Base-by-base conservation (phyloP, 1,284 basidiomycete genomes). In the Pulveroboletus sp. region DNA sequence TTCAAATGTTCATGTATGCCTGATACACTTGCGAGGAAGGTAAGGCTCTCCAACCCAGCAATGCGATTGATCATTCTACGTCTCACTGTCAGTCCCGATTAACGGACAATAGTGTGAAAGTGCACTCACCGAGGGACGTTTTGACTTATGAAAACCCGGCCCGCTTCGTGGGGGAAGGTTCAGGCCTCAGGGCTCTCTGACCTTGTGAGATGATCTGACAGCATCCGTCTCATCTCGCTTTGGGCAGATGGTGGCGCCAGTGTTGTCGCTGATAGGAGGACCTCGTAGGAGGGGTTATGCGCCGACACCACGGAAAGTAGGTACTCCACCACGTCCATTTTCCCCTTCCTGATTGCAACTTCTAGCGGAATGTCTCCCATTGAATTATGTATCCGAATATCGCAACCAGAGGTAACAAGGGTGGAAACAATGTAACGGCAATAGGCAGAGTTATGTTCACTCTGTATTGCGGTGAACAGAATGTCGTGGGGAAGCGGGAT, bases 341-440 rank as follows among this genome's bases (percentile, higher is more conserved):
- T 17, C 15, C 33, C 35, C n/a, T 28, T n/a, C 11, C 15, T 14
- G 36, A 56, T 40, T 15, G 53, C 54, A 17, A 25, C 43, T 47
- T 35, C 36, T 9, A 57, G 28, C 4, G 43, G 54, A 5, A 36
- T 39, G 17, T 35, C 11, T n/a, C 53, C 53, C 1, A 40, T 25
- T 14, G 38, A 4, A 33, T 49, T 36, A 2, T 11, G 40, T 2
- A 14, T 25, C 26, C 15, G 20, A 25, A 25, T 18, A 15, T 52
- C 33, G 26, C 52, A 52, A 17, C 52, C 52, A 43, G 25, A 25
- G 2, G 29, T 28, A n/a, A 56, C 54, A 10, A 56, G 54, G 9
- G 31, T 14, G 10, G 33, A 4, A 4, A 50, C 2, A 31, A 54
- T 52, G 35, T 24, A 8, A 17, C 7, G 29, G 22, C 20, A 3